Evolutionary conservation across 805 yeast genomes (phyloP).

Genomic region (Lipomyces anomalus): DNA sequence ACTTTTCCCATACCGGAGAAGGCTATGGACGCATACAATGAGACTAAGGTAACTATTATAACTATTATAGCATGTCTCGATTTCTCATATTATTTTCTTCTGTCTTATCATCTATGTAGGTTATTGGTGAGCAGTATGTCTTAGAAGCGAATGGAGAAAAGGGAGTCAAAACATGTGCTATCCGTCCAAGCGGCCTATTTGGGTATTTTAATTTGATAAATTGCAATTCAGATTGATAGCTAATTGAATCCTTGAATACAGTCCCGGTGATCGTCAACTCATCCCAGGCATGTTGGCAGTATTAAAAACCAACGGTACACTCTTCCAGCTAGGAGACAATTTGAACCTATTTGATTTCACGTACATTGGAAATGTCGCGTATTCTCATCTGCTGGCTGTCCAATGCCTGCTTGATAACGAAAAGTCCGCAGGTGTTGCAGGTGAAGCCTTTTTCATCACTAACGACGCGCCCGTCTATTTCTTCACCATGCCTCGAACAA

Average conservation of each 20-base stretch:
- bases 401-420: constrained; percentile 48
- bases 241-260: not conserved
- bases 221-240: not conserved
- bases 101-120: not conserved
- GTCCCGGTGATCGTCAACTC: constrained; percentile 92
- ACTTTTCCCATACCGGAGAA: constrained; percentile 84
- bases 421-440: constrained; percentile 50
- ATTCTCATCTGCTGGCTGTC: constrained; percentile 92
- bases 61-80: no score
- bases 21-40: constrained; percentile 96
- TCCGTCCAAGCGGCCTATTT: constrained; percentile 96
- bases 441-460: constrained; percentile 84
- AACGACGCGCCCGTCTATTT: constrained; percentile 93
- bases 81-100: no score
- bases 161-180: constrained; percentile 65
- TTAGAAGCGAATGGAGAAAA: constrained; percentile 58
- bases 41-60: constrained; percentile 53
- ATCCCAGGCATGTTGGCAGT: constrained; percentile 88
- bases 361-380: constrained; percentile 97
- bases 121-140: constrained; percentile 69
- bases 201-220: constrained; percentile 45
- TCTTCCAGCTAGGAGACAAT: constrained; percentile 92
- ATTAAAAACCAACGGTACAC: constrained; percentile 77
- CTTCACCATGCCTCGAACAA: constrained; percentile 94
- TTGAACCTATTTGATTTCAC: constrained; percentile 94